Evolutionary conservation across 352 stramenopile genomes (phyloP).

Genomic region (Phytophthora crassamura): DNA sequence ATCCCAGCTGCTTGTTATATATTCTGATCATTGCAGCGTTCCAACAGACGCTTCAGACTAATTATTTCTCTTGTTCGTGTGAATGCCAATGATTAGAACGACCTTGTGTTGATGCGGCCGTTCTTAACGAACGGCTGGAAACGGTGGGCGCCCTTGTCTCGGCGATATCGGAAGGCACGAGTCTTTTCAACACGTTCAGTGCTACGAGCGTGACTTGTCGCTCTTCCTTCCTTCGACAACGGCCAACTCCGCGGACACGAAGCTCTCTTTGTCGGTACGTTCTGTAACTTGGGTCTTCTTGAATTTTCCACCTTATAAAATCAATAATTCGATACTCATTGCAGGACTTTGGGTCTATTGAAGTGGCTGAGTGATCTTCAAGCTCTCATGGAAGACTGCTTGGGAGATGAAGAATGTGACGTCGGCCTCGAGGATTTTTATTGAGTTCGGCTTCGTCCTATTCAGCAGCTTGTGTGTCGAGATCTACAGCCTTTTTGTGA

Average conservation of each 20-base stretch:
- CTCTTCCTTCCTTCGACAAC: slow-evolving; percentile 10
- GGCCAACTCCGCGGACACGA: background rate
- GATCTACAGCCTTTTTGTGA: slow-evolving; percentile 28
- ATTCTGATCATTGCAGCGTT: too few relatives aligned
- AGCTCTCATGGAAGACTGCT: slow-evolving; percentile 6
- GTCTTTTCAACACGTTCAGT: slow-evolving; percentile 37
- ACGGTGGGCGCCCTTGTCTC: slow-evolving; percentile 29
- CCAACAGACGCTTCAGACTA: background rate
- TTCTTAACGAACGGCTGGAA: slow-evolving; percentile 25
- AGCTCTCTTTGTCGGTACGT: slow-evolving; percentile 22
- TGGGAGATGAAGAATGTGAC: slow-evolving; percentile 1
- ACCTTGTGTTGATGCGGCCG: slow-evolving; percentile 21
- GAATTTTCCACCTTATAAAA: background rate
- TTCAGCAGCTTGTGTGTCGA: slow-evolving; percentile 1
- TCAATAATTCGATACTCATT: background rate
- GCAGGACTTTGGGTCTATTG: slow-evolving; percentile 26
- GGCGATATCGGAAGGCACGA: background rate
- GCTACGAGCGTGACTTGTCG: slow-evolving; percentile 28
- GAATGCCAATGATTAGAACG: slow-evolving; percentile 31
- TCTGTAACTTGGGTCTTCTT: background rate
- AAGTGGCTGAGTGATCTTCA: slow-evolving; percentile 22
- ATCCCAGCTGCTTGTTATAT: background rate
- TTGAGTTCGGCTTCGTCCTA: background rate
- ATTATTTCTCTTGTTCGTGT: background rate
- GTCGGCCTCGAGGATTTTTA: background rate